Evolutionary conservation across 2,329 filamentous ascomycete genomes (phyloP).

Genomic region (Fusarium nodosum): DNA sequence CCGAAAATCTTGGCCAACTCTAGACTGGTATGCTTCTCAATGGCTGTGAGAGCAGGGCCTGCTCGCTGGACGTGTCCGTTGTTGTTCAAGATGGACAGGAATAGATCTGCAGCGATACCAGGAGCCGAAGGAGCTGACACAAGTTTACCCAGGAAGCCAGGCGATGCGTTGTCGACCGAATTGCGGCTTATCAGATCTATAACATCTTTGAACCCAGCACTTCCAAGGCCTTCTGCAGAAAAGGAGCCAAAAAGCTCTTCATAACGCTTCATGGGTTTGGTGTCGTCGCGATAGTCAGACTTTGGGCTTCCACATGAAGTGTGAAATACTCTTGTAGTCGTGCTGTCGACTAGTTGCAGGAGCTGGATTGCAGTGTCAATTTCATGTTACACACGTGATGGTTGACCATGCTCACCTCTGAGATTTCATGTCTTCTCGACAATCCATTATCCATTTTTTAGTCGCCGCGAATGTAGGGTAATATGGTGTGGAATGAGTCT

Average conservation of each 20-base stretch:
- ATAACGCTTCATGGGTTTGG: background rate
- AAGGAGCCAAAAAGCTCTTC: conserved; percentile 1
- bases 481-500: background rate
- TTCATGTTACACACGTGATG: accelerated
- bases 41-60: background rate
- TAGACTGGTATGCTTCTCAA: background rate
- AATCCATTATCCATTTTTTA: background rate
- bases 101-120: conserved; percentile 1
- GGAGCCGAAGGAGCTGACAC: background rate
- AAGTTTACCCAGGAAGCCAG: background rate
- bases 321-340: background rate
- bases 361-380: background rate
- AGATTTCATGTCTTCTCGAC: conserved; percentile 1
- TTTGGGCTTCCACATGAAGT: background rate
- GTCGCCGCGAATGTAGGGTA: background rate
- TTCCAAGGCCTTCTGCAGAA: background rate
- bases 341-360: background rate
- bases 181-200: background rate
- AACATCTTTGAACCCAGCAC: background rate
- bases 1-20: background rate
- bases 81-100: conserved; percentile 4
- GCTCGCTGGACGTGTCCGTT: conserved; percentile 4
- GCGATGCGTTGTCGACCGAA: background rate
- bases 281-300: background rate
- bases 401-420: background rate